These are phyloP conservation scores for Kernera saxatilis DNA, from an alignment of 345 rosid genomes.

Conservation along the genomic window DNA sequence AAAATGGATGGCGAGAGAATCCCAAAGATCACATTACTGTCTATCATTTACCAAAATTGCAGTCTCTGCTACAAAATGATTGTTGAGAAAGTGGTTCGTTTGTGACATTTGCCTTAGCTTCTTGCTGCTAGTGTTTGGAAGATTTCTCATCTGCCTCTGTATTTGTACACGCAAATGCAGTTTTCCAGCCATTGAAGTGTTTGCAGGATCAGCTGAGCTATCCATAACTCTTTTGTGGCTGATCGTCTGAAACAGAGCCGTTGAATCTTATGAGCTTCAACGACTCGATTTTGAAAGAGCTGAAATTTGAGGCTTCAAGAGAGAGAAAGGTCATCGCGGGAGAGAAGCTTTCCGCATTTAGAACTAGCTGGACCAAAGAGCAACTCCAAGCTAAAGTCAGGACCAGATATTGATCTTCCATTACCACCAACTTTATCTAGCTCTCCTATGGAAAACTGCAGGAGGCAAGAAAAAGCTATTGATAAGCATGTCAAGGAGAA, in stretches of 20 bases:
- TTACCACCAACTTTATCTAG: slow-evolving; percentile 73
- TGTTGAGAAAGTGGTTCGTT: not conserved
- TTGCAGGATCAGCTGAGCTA: slow-evolving; percentile 21
- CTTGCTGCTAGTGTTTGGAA: not conserved
- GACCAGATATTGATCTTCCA: slow-evolving; percentile 71
- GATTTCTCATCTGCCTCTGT: not conserved
- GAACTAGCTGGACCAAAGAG: slow-evolving; percentile 72
- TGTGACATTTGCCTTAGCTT: not conserved
- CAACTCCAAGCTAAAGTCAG: slow-evolving; percentile 77
- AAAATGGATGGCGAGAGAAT: slow-evolving; percentile 21
- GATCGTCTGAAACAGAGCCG: not conserved
- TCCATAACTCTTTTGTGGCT: slow-evolving; percentile 1
- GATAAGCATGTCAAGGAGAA: slow-evolving; percentile 1
- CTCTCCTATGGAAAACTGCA: slow-evolving; percentile 57
- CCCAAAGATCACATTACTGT: slow-evolving; percentile 11
- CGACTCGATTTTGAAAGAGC: not conserved
- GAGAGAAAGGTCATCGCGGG: slow-evolving; percentile 5
- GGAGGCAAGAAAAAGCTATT: not conserved
- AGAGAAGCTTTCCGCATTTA: slow-evolving; percentile 24
- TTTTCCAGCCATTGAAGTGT: not conserved
- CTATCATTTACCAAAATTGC: slow-evolving; percentile 25
- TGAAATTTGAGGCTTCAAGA: slow-evolving; percentile 4
- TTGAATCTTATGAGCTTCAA: not conserved
- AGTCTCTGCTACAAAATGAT: not conserved
- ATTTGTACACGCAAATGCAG: not conserved